Percentiles rank a stretch among this genome's conserved stretches.
These are phyloP conservation scores for Erythrobasidium hasegawianum DNA, from an alignment of 1,284 basidiomycete species.

Conservation along the genomic window DNA sequence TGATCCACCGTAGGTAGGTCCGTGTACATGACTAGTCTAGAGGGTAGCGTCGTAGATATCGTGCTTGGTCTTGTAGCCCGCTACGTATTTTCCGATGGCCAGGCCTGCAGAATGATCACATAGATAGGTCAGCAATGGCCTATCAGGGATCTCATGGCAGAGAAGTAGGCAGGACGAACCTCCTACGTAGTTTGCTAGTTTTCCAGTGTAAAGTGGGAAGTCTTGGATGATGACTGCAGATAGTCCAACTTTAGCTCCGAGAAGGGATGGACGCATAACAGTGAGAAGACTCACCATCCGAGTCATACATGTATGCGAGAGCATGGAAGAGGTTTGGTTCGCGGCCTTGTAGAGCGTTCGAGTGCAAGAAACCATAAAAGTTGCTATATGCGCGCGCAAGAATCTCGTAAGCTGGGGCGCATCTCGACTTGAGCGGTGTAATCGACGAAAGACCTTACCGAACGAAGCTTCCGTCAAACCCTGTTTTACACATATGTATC, in stretches of 20 bases:
- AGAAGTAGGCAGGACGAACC: too few relatives aligned
- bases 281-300: slow-evolving; percentile 9
- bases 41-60: slow-evolving; percentile 9
- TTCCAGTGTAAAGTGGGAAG: slow-evolving; percentile 27
- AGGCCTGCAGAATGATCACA: too few relatives aligned
- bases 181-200: slow-evolving; percentile 14
- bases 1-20: too few relatives aligned
- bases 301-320: slow-evolving; percentile 30
- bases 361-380: slow-evolving; percentile 38
- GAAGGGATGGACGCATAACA: too few relatives aligned
- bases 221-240: slow-evolving; percentile 23
- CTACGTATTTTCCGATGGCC: slow-evolving; percentile 18
- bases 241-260: too few relatives aligned
- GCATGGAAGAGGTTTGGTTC: slow-evolving; percentile 21
- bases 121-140: too few relatives aligned
- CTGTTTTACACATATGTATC: slow-evolving; percentile 24
- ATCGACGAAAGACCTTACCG: slow-evolving; percentile 12
- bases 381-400: slow-evolving; percentile 32
- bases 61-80: slow-evolving; percentile 28
- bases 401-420: too few relatives aligned
- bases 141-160: too few relatives aligned
- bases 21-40: too few relatives aligned
- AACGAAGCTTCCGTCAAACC: slow-evolving; percentile 48
- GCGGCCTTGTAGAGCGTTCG: slow-evolving; percentile 27
- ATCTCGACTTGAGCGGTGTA: too few relatives aligned